Base-by-base conservation (phyloP, 176 grass and related monocot genomes). In the Rhynchospora tenuis region DNA sequence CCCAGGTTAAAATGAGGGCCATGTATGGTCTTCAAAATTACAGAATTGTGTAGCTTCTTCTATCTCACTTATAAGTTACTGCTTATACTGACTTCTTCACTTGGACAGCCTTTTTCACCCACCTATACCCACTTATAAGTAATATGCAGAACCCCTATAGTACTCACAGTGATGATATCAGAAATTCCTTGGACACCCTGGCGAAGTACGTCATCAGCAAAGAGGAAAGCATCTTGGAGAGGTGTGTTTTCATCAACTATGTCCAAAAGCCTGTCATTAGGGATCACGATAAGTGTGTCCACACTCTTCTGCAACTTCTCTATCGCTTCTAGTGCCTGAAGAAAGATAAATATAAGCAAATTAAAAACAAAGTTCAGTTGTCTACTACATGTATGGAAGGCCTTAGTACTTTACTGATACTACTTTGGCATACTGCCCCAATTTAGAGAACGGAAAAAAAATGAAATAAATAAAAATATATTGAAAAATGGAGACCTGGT, bases 151-250 rank as follows among this genome's bases (percentile, higher is more conserved):
- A 38, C 33, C 33, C 3, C 5, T 38, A 23, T 23, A 80, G 3
- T 20, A 90, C 92, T 78, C 70, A 95, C 92, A 24, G 89, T 93
- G 42, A 99, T 95, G 65, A 99, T 99, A 85, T 99, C 96, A 47
- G 96, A 99, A 87, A 99, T 99, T 68, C 96, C 96, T 90, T 95
- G 96, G 45, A 99, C 96, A 66, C 96, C 96, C 63, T 99, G 93
- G 45, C 91, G 91, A 68, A 99, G 83, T 70, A 99, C 93, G 79
- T 99, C 96, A 90, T 99, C 96, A 61, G 93, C 96, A 86, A 99
- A 87, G 20, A 99, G 92, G 91, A 99, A 99, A 0, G 93, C 96
- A 72, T 99, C 93, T 89, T 99, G 96, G 81, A 99, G 84, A 85
- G 96, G 93, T 51, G 90, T 98, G 57, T 95, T 94, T 83, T 99